Evolutionary conservation across 164 flowering plant species (phyloP), one percentile per base, ranked within the genome.

Genomic region (Cinnamomum micranthum): DNA sequence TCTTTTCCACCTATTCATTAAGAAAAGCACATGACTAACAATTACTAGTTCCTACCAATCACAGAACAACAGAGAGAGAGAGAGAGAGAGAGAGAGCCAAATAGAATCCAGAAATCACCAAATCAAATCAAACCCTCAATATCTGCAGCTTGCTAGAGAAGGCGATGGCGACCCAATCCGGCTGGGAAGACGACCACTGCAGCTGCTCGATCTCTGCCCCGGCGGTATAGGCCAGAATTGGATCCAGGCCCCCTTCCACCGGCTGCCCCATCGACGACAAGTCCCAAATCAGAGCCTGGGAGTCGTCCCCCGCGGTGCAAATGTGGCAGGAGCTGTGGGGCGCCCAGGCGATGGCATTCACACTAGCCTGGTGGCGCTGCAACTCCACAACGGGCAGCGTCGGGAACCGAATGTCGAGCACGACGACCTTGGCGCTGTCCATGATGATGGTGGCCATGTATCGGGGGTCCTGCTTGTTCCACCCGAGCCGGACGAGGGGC

Each of bases 81-180:
- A 27, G 28, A 31, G 0, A 31, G 33, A 31, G 5, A 31, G 33
- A 31, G 35, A 5, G 35, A 5, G 35, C 5, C 6, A 31, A 4
- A 31, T 5, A 31, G 35, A 31, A 4, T 31, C 5, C 33, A 31
- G 1, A 15, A 60, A 60, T n/a, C 20, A 65, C 51, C 20, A 25
- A 47, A 59, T 12, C 22, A 35, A 22, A 59, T 87, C 84, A 94
- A 62, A 91, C 98, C 84, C 94, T 87, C 70, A 95, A 86, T 69
- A 91, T 93, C 92, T 95, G 98, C 68, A 93, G 94, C 91, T 92
- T 93, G 41, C 86, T 76, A 3, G 97, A 86, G 82, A 88, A 93
- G 24, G 97, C 95, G 73, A 93, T 90, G 1, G 97, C 98, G 1
- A 93, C 97, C 97, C 98, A 93, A 78, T 93, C 98, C 12, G 98